Percentiles rank a stretch among this genome's conserved stretches.
Evolutionary conservation across 2,329 filamentous ascomycete species (phyloP).

Genomic region (Colletotrichum tropicale): DNA sequence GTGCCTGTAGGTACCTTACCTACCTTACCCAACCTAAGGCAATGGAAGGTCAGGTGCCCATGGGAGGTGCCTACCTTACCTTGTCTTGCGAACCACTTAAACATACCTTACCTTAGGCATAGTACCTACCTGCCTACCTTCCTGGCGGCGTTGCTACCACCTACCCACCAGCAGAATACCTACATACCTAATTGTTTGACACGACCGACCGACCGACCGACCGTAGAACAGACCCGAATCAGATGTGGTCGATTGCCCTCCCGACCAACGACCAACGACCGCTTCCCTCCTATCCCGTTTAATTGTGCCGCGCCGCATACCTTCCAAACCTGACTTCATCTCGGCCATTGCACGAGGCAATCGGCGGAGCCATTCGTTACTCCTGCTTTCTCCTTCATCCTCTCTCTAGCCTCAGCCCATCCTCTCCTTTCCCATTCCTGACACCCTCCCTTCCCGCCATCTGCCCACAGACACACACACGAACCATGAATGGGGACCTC

Average conservation of each 20-base stretch:
- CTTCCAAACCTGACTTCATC: neutral
- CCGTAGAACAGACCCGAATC: neutral
- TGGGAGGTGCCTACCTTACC: neutral
- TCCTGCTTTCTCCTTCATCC: neutral
- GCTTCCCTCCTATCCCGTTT: slow-evolving; percentile 3
- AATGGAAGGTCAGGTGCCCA: neutral
- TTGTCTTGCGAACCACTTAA: neutral
- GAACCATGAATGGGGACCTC: slow-evolving; percentile 86
- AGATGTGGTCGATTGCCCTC: neutral
- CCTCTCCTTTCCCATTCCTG: neutral
- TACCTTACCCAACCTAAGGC: neutral
- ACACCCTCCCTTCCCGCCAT: neutral
- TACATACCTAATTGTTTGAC: neutral
- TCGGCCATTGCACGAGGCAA: neutral
- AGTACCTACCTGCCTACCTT: neutral
- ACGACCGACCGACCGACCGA: neutral
- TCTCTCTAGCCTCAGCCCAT: neutral
- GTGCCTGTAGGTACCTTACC: neutral
- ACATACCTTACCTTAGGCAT: neutral
- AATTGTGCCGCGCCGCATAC: slow-evolving; percentile 1
- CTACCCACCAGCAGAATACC: neutral
- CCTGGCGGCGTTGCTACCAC: neutral
- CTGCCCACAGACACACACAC: slow-evolving; percentile 16
- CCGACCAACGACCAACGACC: neutral
- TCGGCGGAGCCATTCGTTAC: neutral